These are phyloP conservation scores for Chaetomiaceae sp. DNA, from an alignment of 2,329 filamentous ascomycete species.

Conservation along the genomic window DNA sequence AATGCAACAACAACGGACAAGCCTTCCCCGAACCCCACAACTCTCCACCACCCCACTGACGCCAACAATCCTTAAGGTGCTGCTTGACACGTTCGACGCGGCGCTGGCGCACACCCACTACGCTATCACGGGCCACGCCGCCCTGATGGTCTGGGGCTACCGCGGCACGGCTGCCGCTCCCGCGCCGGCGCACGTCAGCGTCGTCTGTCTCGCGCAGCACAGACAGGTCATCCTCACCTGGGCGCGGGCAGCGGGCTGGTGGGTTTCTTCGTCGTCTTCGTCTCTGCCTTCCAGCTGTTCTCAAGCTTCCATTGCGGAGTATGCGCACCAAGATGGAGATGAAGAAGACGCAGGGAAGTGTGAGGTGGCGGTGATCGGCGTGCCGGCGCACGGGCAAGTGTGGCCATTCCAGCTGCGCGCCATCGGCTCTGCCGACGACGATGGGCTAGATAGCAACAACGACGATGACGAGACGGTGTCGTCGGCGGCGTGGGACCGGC, in stretches of 20 bases:
- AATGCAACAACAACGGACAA: not conserved
- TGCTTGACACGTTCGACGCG: conserved; percentile 35
- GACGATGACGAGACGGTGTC: too few species aligned
- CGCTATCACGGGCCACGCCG: conserved; percentile 40
- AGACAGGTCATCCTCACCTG: conserved; percentile 35
- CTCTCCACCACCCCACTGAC: conserved; percentile 24
- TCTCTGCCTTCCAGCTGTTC: too few species aligned
- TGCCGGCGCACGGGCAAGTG: conserved; percentile 29
- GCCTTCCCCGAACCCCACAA: conserved; percentile 15
- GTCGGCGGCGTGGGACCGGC: conserved; percentile 5
- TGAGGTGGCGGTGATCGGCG: conserved; percentile 34
- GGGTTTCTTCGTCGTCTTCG: conserved; percentile 16
- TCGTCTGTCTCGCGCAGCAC: conserved; percentile 36
- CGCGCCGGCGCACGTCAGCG: conserved; percentile 30
- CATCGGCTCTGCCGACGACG: conserved; percentile 21
- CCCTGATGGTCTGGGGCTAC: conserved; percentile 40
- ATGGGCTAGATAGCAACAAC: too few species aligned
- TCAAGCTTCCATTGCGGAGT: too few species aligned
- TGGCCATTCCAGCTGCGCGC: conserved; percentile 24
- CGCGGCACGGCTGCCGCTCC: not conserved
- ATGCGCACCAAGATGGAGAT: conserved; percentile 27
- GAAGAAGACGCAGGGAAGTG: not conserved
- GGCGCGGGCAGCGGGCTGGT: conserved; percentile 34
- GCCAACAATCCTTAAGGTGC: conserved; percentile 28
- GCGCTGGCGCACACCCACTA: conserved; percentile 40